Evolutionary conservation across 805 yeast genomes (phyloP), one percentile per base, ranked within the genome.

Genomic region (Candida tallmaniae): DNA sequence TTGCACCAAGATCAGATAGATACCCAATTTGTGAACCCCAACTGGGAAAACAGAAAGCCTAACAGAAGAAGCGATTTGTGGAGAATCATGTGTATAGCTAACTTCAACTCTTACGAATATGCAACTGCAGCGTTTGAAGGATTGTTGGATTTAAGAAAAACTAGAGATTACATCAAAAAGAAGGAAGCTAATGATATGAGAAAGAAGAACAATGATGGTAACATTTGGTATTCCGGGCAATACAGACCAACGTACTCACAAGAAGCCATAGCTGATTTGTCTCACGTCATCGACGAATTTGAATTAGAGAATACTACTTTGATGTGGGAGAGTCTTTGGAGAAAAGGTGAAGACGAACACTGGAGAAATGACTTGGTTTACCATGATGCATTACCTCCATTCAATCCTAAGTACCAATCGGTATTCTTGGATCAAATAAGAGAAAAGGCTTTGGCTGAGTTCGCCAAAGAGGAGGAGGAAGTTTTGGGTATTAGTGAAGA

Each of bases 231-330:
- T 56, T 76, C 82, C 38, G 90, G 86, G 30, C 95, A 85, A 60
- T 90, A 74, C 65, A 76, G 96, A 52, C 97, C 97, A 17, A 79
- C 93, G 0, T 85, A 81, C 60, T 70, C 94, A 9, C 95, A 86
- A 57, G 97, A 89, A 58, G 83, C 96, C 1, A 87, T 86, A 19
- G 85, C 96, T 5, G 97, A 89, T 60, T 62, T 89, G 44, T 62
- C 77, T 21, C 70, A 77, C 33, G 80, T 80, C 8, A 65, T 82
- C n/a, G 88, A 82, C 36, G 81, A 78, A 41, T 68, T 80, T 41
- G 68, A 66, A 32, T 58, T 66, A 46, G 65, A 56, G 23, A 42
- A 65, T 44, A 65, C 80, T 24, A 73, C 65, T 29, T 65, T 87
- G 16, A 71, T 68, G 47, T 89, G 97, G 97, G 96, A 87, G 49